phyloP scores from a whole-genome alignment of 2,329 filamentous ascomycete species.

The Epichloe amarillans region DNA sequence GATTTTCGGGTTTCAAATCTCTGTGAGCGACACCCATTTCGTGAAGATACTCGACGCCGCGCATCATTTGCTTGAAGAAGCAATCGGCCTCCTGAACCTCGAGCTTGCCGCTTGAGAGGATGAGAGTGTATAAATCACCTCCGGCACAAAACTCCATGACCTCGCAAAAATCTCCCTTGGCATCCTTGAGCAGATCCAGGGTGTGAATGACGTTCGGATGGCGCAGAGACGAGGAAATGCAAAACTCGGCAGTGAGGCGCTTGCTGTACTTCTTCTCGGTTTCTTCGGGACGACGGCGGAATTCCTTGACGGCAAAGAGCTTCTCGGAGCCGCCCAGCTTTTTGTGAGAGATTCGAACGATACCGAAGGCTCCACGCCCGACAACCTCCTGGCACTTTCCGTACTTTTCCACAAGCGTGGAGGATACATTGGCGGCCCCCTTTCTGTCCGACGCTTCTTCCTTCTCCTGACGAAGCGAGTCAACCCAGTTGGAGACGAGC shows the following conservation, averaged over 20 bases:
- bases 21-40: constrained; percentile 98
- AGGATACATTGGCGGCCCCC: constrained; percentile 54
- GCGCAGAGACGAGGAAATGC: constrained; percentile 90
- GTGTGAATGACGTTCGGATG: constrained; percentile 98
- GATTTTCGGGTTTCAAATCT: constrained; percentile 92
- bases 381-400: constrained; percentile 97
- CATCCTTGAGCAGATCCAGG: constrained; percentile 83
- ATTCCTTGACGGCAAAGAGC: constrained; percentile 95
- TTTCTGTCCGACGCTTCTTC: constrained; percentile 75
- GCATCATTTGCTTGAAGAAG: constrained; percentile 98
- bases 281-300: constrained; percentile 85
- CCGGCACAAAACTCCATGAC: constrained; percentile 99
- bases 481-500: constrained; percentile 90
- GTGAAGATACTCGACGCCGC: constrained; percentile 96
- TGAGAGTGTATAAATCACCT: constrained; percentile 86
- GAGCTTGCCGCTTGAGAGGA: constrained; percentile 81
- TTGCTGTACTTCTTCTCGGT: constrained; percentile 97
- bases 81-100: constrained; percentile 91
- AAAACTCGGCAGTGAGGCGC: constrained; percentile 91
- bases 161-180: constrained; percentile 95
- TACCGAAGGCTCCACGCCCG: constrained; percentile 89
- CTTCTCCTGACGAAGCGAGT: constrained; percentile 80
- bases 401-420: constrained; percentile 84
- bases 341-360: constrained; percentile 96
- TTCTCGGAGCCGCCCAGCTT: constrained; percentile 76